phyloP scores from a whole-genome alignment of 1,139 yeast genomes.

The Kluyveromyces marxianus region DNA sequence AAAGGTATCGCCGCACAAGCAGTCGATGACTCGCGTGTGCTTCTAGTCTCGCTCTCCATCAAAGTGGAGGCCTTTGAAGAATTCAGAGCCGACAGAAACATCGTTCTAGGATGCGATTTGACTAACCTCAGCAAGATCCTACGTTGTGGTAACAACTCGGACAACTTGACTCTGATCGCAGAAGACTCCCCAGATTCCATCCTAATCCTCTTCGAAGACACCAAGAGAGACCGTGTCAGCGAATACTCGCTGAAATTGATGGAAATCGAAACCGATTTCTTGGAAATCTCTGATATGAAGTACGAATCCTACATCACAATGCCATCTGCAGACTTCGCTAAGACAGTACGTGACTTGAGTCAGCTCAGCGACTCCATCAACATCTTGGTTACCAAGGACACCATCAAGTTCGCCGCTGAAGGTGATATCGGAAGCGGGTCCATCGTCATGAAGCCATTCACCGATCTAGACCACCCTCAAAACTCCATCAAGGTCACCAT shows the following conservation, averaged over 20 bases:
- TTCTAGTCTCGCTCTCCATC: conserved; percentile 79
- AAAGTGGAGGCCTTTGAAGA: conserved; percentile 88
- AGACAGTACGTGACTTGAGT: conserved; percentile 81
- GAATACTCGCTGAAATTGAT: conserved; percentile 87
- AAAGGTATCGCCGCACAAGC: conserved; percentile 95
- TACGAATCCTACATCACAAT: conserved; percentile 79
- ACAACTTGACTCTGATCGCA: conserved; percentile 79
- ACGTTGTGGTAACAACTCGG: conserved; percentile 87
- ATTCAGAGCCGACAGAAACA: conserved; percentile 91
- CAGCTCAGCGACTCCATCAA: conserved; percentile 82
- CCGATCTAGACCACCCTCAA: conserved; percentile 74
- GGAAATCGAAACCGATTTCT: conserved; percentile 94
- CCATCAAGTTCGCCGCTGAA: conserved; percentile 81
- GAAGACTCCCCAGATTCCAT: conserved; percentile 86
- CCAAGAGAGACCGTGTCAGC: conserved; percentile 81
- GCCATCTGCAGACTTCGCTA: conserved; percentile 85
- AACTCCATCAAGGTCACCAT: conserved; percentile 68
- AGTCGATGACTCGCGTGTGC: conserved; percentile 93
- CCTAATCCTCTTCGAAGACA: conserved; percentile 80
- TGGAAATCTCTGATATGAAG: conserved; percentile 90
- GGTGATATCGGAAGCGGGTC: conserved; percentile 92
- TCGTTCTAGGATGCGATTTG: conserved; percentile 87
- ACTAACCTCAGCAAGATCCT: conserved; percentile 80
- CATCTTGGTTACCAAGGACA: conserved; percentile 83
- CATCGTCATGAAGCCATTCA: conserved; percentile 76